Evolutionary conservation across 805 yeast genomes (phyloP), one percentile per base, ranked within the genome.

Genomic region (Metschnikowia shivogae): DNA sequence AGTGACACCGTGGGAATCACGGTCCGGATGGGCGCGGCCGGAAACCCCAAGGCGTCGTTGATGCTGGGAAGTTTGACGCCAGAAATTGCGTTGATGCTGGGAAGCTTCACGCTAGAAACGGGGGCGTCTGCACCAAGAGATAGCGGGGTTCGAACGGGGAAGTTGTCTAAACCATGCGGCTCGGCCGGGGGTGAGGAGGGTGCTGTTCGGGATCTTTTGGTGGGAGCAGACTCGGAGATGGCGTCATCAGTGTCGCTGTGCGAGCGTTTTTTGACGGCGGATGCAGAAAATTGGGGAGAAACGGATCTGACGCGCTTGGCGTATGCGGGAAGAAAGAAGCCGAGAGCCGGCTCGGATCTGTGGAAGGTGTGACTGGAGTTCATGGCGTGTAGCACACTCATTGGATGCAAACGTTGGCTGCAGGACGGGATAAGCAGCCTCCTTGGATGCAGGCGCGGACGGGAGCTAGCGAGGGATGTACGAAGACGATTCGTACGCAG

Each of bases 1-100:
- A 70, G 61, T 9, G 73, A 67, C 3, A 69, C 71, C 1, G 75
- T 68, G 22, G 76, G 74, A 8, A 33, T 43, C 19, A 38, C 43
- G 11, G 6, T 10, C 17, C 42, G 42, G 8, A 30, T 14, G 3
- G 39, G 32, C n/a, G 30, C 27, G n/a, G 26, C n/a, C 10, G 34
- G 40, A n/a, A 37, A n/a, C 6, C n/a, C 40, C 34, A 37, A 37
- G 4, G 42, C 36, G 11, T 61, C 58, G n/a, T 62, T 53, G 29
- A 70, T 59, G 49, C 70, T 67, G 28, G 76, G 74, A 32, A 70
- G 57, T 4, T 57, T 58, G 22, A 59, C 39, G 28, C 24, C 17
- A n/a, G 31, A n/a, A n/a, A 11, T 29, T 5, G 31, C 13, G 3
- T 29, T 29, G 31, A 29, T 29, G 12, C 31, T 6, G 7, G 31